These are phyloP conservation scores for Paraglomus occultum DNA, from an alignment of 192 early-diverging fungal genomes.

Conservation along the genomic window DNA sequence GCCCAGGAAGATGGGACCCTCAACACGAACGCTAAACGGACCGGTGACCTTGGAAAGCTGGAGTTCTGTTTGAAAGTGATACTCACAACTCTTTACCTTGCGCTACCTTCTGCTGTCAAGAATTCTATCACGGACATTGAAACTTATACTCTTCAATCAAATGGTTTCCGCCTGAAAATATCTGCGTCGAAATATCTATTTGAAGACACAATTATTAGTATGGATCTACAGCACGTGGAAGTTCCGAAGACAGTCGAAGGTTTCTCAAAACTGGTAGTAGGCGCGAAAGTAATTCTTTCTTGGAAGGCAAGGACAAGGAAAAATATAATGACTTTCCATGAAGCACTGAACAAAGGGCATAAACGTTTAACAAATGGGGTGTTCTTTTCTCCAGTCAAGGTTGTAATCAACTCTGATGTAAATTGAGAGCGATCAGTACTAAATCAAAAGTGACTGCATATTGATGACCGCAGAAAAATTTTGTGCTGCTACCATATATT, in stretches of 20 bases:
- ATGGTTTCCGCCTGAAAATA: slow-evolving; percentile 5
- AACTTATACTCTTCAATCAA: not conserved
- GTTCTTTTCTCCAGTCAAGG: slow-evolving; percentile 7
- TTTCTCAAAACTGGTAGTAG: slow-evolving; percentile 5
- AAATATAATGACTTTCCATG: not conserved
- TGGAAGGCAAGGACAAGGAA: slow-evolving; percentile 5
- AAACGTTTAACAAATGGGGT: not conserved
- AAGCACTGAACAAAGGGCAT: slow-evolving; percentile 5
- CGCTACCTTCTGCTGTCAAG: not conserved
- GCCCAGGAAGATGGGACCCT: slow-evolving; percentile 5
- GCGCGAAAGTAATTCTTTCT: slow-evolving; percentile 3
- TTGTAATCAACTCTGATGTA: too few species aligned
- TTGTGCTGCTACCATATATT: too few species aligned
- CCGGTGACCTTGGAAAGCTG: not conserved
- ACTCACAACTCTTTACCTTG: slow-evolving; percentile 4
- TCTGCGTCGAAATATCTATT: slow-evolving; percentile 10
- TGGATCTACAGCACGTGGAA: slow-evolving; percentile 13
- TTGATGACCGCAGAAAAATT: too few species aligned
- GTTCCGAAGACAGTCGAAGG: slow-evolving; percentile 5
- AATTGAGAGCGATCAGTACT: too few species aligned
- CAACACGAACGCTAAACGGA: not conserved
- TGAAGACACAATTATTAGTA: slow-evolving; percentile 5
- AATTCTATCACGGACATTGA: not conserved
- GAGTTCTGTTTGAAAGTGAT: slow-evolving; percentile 11
- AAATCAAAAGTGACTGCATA: too few species aligned